Percentiles rank a stretch among this genome's conserved stretches.
Conservation (phyloP, 192 early-diverging fungal species). For the Tieghemiomyces parasiticus region DNA sequence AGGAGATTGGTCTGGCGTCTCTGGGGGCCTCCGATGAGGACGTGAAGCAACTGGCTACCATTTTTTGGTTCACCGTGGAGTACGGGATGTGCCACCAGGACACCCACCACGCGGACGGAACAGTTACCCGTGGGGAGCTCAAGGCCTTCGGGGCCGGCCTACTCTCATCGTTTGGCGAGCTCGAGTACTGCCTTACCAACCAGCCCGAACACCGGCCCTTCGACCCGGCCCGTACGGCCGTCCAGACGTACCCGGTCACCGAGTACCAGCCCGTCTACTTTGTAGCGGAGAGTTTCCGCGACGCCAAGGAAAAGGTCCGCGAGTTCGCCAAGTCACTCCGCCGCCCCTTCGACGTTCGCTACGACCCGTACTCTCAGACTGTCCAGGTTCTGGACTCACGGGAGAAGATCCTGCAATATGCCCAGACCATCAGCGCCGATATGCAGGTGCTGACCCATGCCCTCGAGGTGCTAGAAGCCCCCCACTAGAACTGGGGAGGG, state of each 20-base stretch:
- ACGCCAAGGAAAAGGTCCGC: constrained; percentile 79
- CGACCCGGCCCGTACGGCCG: constrained; percentile 60
- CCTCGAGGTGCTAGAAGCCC: constrained; percentile 46
- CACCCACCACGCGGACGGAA: constrained; percentile 24
- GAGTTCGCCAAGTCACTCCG: constrained; percentile 61
- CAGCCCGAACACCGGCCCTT: constrained; percentile 69
- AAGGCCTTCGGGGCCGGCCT: constrained; percentile 87
- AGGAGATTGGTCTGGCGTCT: constrained; percentile 88
- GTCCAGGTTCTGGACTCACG: constrained; percentile 84
- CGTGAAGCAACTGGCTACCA: constrained; percentile 77
- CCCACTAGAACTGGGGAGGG: too few species aligned
- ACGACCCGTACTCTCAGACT: constrained; percentile 81
- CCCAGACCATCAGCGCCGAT: constrained; percentile 59
- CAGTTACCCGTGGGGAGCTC: constrained; percentile 24
- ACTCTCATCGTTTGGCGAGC: constrained; percentile 87
- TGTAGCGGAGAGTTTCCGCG: constrained; percentile 87
- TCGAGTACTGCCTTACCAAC: constrained; percentile 73
- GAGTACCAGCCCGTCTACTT: constrained; percentile 94
- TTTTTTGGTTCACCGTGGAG: constrained; percentile 90
- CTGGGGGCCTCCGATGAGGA: constrained; percentile 86
- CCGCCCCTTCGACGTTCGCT: constrained; percentile 80
- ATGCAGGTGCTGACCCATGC: constrained; percentile 59
- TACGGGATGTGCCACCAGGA: constrained; percentile 71
- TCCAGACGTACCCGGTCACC: constrained; percentile 74
- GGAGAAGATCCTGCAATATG: constrained; percentile 73